Evolutionary conservation across 441 rosid genomes (phyloP).

Genomic region (Dalechampia spathulata): DNA sequence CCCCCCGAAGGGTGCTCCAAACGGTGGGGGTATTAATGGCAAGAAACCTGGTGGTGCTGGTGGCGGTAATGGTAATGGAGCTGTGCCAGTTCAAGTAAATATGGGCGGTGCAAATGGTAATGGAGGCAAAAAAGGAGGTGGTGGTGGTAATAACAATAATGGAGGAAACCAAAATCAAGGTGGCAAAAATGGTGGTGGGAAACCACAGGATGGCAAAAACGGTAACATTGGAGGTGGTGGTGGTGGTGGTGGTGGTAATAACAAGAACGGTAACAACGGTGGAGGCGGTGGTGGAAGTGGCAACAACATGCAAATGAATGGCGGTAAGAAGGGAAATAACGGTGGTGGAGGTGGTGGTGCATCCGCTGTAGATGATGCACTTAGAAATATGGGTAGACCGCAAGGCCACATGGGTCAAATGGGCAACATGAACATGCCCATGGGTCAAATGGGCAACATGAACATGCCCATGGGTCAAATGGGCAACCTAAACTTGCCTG

Average conservation of each 20-base stretch:
- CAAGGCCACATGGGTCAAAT: conserved; percentile 32
- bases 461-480: conserved; percentile 40
- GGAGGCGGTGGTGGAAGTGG: conserved; percentile 27
- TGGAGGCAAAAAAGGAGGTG: conserved; percentile 30
- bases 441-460: conserved; percentile 36
- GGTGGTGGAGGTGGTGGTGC: conserved; percentile 25
- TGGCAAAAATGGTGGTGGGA: conserved; percentile 36
- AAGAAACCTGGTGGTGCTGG: conserved; percentile 27
- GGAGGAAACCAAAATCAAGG: conserved; percentile 33
- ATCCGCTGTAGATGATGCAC: conserved; percentile 25
- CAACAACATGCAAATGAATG: conserved; percentile 18
- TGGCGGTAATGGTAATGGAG: conserved; percentile 24
- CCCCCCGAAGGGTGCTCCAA: conserved; percentile 41
- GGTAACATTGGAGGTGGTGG: conserved; percentile 31
- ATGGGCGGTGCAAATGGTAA: conserved; percentile 28
- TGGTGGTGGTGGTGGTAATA: conserved; percentile 15
- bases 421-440: conserved; percentile 32
- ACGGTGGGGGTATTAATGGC: conserved; percentile 27
- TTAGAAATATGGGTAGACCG: conserved; percentile 36
- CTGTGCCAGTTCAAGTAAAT: conserved; percentile 38
- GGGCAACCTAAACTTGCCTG: conserved; percentile 39
- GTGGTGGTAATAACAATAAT: conserved; percentile 14
- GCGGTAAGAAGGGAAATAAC: conserved; percentile 31
- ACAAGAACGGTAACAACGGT: conserved; percentile 24
- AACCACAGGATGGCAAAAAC: conserved; percentile 34